A percentile compares a stretch with the other conserved stretches of the same genome.
Conservation (phyloP, 768 basidiomycete genomes). For the Lentinula detonsa region DNA sequence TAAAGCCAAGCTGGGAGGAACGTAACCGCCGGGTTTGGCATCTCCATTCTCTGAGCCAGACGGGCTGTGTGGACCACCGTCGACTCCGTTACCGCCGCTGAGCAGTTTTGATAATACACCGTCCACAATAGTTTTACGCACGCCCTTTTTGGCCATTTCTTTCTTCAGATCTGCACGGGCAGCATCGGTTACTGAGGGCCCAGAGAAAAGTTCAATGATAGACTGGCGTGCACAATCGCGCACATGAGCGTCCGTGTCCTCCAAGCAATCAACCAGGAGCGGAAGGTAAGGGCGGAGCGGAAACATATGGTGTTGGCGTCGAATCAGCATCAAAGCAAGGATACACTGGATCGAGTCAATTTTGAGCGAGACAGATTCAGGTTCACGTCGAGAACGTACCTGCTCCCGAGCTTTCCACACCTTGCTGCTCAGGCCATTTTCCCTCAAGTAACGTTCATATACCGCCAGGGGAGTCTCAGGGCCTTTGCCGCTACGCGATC, state of each 20-base stretch:
- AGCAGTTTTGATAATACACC: slow-evolving; percentile 67
- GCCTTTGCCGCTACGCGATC: slow-evolving; percentile 49
- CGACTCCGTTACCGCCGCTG: slow-evolving; percentile 30
- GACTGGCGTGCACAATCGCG: slow-evolving; percentile 80
- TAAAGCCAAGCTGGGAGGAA: slow-evolving; percentile 71
- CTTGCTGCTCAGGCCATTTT: slow-evolving; percentile 72
- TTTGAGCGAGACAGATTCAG: background rate
- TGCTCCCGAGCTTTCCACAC: slow-evolving; percentile 85
- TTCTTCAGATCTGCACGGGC: slow-evolving; percentile 94
- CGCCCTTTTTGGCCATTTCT: slow-evolving; percentile 77
- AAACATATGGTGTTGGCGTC: slow-evolving; percentile 63
- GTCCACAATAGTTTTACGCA: slow-evolving; percentile 85
- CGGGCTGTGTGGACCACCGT: slow-evolving; percentile 39
- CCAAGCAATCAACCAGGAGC: slow-evolving; percentile 74
- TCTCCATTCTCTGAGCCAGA: slow-evolving; percentile 62
- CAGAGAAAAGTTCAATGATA: slow-evolving; percentile 81
- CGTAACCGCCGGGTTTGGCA: slow-evolving; percentile 39
- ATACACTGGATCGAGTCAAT: slow-evolving; percentile 38
- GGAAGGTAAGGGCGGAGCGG: slow-evolving; percentile 80
- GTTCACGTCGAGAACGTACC: slow-evolving; percentile 28
- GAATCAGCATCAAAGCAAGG: slow-evolving; percentile 64
- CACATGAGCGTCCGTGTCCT: slow-evolving; percentile 88
- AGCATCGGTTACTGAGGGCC: slow-evolving; percentile 73
- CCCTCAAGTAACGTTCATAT: slow-evolving; percentile 69
- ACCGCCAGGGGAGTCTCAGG: slow-evolving; percentile 61